These are phyloP conservation scores for Dothideomycetes sp. DNA, from an alignment of 2,329 filamentous ascomycete genomes.

Conservation along the genomic window DNA sequence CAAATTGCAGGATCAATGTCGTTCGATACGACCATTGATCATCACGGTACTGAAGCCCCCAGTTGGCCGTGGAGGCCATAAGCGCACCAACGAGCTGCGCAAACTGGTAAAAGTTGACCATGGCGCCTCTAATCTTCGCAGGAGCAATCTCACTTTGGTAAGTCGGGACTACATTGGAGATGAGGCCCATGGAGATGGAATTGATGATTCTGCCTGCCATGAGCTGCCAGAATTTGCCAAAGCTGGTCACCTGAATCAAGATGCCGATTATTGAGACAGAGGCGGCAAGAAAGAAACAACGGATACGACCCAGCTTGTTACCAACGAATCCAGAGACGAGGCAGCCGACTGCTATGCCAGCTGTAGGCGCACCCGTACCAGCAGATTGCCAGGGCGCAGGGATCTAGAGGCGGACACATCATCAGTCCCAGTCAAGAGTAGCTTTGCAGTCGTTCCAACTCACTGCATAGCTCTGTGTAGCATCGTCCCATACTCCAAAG, in stretches of 20 bases:
- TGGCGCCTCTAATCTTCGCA: conserved; percentile 44
- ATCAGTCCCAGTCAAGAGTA: too few relatives aligned
- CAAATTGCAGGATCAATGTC: not conserved
- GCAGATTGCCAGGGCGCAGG: not conserved
- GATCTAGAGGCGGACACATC: too few relatives aligned
- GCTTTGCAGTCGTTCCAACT: too few relatives aligned
- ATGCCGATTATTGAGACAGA: not conserved
- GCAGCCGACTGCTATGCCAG: not conserved
- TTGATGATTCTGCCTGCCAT: not conserved
- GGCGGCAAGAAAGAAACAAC: not conserved
- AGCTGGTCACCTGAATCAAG: not conserved
- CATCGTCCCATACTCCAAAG: too few relatives aligned
- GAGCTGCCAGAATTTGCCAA: not conserved
- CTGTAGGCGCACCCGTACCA: not conserved
- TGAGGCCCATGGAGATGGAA: not conserved
- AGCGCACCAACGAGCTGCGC: conserved; percentile 27
- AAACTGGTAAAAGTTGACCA: conserved; percentile 78
- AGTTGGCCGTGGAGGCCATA: not conserved
- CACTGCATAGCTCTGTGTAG: too few relatives aligned
- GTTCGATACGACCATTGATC: not conserved
- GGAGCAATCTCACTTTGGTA: conserved; percentile 34
- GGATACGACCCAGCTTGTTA: not conserved
- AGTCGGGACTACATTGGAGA: conserved; percentile 23
- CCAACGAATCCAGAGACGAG: not conserved
- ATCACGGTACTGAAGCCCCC: not conserved